phyloP scores from a whole-genome alignment of 2,329 filamentous ascomycete species.

The Zarea fungicola region DNA sequence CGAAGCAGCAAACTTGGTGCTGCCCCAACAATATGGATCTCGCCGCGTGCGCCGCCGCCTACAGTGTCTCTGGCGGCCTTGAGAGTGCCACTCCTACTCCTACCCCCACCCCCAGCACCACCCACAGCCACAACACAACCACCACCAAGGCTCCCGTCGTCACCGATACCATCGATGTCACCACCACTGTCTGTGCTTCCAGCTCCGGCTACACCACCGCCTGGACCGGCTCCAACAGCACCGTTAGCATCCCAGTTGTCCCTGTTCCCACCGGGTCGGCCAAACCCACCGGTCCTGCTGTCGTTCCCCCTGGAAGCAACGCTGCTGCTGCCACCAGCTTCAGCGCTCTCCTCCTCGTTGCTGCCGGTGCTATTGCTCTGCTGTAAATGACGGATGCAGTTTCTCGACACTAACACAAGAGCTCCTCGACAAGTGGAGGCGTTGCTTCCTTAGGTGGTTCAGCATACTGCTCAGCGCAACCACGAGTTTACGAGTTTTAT shows the following conservation, averaged over 20 bases:
- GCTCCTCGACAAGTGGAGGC: slow-evolving; percentile 22
- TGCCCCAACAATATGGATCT: slow-evolving; percentile 53
- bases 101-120: slow-evolving; percentile 23
- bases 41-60: slow-evolving; percentile 48
- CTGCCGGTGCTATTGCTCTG: slow-evolving; percentile 31
- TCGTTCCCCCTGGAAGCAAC: slow-evolving; percentile 20
- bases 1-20: slow-evolving; percentile 49
- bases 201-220: slow-evolving; percentile 24
- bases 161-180: slow-evolving; percentile 20
- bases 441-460: slow-evolving; percentile 13
- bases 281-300: slow-evolving; percentile 19
- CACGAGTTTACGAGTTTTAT: slow-evolving; percentile 31
- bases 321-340: slow-evolving; percentile 28
- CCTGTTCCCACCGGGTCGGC: slow-evolving; percentile 15
- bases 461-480: slow-evolving; percentile 21
- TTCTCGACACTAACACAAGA: slow-evolving; percentile 9
- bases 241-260: slow-evolving; percentile 21
- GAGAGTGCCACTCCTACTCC: slow-evolving; percentile 31
- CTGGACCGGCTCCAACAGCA: slow-evolving; percentile 29
- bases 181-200: slow-evolving; percentile 23
- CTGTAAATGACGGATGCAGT: slow-evolving; percentile 21
- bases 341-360: slow-evolving; percentile 32
- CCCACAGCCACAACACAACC: not conserved
- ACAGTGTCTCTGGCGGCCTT: slow-evolving; percentile 43
- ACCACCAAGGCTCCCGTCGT: slow-evolving; percentile 16